A percentile compares a stretch with the other conserved stretches of the same genome.
Conservation (phyloP, 768 basidiomycete genomes). For the Amanita rubescens region DNA sequence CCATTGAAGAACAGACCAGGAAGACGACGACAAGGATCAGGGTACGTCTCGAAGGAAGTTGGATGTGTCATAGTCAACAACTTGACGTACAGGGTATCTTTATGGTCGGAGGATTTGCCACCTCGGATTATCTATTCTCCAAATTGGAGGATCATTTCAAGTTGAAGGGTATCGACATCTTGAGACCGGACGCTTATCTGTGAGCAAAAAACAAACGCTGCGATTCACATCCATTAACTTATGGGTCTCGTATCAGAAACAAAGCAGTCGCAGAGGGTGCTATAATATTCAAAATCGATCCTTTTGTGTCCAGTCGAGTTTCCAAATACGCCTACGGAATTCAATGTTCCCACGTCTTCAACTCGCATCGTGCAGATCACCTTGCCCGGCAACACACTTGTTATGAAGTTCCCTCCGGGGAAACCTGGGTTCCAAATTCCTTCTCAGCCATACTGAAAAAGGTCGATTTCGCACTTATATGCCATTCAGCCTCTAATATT, state of each 20-base stretch:
- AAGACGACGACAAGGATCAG: no score
- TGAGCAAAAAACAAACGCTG: conserved; percentile 20
- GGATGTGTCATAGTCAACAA: no score
- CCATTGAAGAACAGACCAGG: no score
- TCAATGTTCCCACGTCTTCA: neutral
- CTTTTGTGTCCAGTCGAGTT: conserved; percentile 12
- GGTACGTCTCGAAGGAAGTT: no score
- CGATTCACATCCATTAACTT: neutral
- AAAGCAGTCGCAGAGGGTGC: conserved; percentile 21
- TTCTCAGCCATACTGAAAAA: conserved; percentile 1
- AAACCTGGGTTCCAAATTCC: neutral
- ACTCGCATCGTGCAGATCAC: conserved; percentile 9
- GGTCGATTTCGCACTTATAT: neutral
- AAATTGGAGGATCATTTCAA: conserved; percentile 31
- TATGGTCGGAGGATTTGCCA: conserved; percentile 47
- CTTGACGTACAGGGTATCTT: conserved; percentile 29
- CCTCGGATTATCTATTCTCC: conserved; percentile 40
- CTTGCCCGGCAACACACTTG: neutral
- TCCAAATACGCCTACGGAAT: conserved; percentile 13
- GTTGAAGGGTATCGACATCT: conserved; percentile 25
- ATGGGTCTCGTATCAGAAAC: conserved; percentile 15
- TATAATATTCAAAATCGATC: conserved; percentile 18
- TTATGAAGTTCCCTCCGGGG: neutral
- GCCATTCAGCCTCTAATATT: neutral
- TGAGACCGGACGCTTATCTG: conserved; percentile 39